Evolutionary conservation across 2,329 filamentous ascomycete genomes (phyloP), one percentile per base, ranked within the genome.

Genomic region (Penicillium polonicum): DNA sequence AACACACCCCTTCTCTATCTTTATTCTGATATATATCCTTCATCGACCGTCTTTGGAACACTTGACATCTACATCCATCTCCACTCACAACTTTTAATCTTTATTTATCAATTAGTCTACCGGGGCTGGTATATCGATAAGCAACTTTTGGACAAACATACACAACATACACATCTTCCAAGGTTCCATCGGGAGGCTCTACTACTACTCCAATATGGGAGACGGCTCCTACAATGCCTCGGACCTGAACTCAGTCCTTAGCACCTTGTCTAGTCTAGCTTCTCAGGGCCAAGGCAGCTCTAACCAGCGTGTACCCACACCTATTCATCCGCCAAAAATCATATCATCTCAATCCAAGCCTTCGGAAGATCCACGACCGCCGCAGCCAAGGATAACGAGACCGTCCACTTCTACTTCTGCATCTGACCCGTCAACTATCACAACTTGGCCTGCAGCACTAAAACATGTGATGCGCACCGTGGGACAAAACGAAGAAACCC

Each of bases 391-490:
- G 36, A 27, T 57, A 46, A 48, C 59, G 41, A 63, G 48, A 42
- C 50, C 59, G 31, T 21, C 42, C 38, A 23, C 31, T 52, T 49
- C 48, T 15, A 54, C 55, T 17, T 48, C 58, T 4, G 46, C 50
- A 29, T 33, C 63, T 36, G 78, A 82, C 62, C 73, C 80, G 9
- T 72, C 79, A 23, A 76, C 71, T 2, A 82, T 83, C 52, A 79
- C 76, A 15, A 78, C 81, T 38, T 84, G 81, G 81, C 75, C 80
- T 15, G 70, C 77, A 10, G 82, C 80, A 7, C 68, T 83, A 33
- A 75, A 76, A 62, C 78, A 81, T 70, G 77, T 83, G 23, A 83
- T 81, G 75, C 77, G 75, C 51, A 76, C 76, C 4, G 74, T 83
- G 21, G 71, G 74, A 0, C 75, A 75, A 42, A 78, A 80, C 58